Evolutionary conservation across 1,284 basidiomycete species (phyloP), one percentile per base, ranked within the genome.

Genomic region (Leccinum glutinopallens): DNA sequence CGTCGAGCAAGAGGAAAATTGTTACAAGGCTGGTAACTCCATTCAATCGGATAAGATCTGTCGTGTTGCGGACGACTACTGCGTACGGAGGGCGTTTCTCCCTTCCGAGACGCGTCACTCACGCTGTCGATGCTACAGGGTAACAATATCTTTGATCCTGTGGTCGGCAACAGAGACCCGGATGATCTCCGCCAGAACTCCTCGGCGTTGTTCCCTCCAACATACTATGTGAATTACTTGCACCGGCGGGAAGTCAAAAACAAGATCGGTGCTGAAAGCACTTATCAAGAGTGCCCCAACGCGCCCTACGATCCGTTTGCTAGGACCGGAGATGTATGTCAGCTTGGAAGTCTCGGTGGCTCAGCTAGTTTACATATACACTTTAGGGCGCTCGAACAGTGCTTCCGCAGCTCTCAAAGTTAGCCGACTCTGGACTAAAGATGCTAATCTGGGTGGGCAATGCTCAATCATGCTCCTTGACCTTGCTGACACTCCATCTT

Each of bases 161-260:
- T 37, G 2, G 75, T 86, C 10, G 84, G 83, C 25, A 25, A 25
- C 25, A 77, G 81, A 29, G 85, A 89, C 68, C 69, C 77, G 0
- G 72, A 88, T 67, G 87, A 89, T 69, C 75, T 89, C 35, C 78
- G 86, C 35, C 86, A 88, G 70, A 86, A 82, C 51, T 78, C 81
- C 0, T 80, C 83, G 0, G 79, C 82, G 37, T 0, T 65, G 9
- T 89, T 88, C 76, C 87, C 87, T 5, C 84, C 87, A 0, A 79
- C 83, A 61, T 86, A 80, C 66, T 88, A 87, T 62, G 66, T 84
- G 41, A 73, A 75, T 12, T 87, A 83, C 68, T 75, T 88, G 15
- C 69, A 66, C 2, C 71, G 75, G 29, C 59, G 75, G 0, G 71
- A 75, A 9, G 73, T 85, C 7, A 69, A 76, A 69, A 67, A 71